Conservation (phyloP, 106 monocot species). For the Agapanthus africanus region DNA sequence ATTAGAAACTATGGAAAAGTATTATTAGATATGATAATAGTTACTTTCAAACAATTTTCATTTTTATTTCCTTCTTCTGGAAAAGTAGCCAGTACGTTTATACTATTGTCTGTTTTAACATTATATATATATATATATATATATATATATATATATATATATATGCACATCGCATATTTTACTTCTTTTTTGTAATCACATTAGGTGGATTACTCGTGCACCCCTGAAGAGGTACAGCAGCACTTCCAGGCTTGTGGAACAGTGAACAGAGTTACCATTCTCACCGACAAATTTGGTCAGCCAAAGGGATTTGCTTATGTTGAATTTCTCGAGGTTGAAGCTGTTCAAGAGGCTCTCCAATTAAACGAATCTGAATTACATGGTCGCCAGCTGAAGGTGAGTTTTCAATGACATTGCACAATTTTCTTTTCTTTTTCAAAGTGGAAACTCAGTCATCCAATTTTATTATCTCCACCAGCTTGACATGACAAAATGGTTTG, state of each 20-base stretch:
- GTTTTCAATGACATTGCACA: neutral
- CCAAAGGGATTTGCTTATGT: conserved; percentile 96
- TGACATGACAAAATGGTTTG: too few species aligned
- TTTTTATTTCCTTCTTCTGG: neutral
- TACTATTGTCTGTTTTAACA: neutral
- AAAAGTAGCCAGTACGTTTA: neutral
- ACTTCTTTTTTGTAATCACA: neutral
- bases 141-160: too few species aligned
- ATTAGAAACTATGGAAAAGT: neutral
- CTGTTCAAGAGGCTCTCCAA: conserved; percentile 72
- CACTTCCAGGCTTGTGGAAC: conserved; percentile 91
- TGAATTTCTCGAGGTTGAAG: conserved; percentile 78
- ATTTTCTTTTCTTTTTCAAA: neutral
- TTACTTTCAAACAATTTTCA: neutral
- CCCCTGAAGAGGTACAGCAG: conserved; percentile 97
- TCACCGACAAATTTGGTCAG: conserved; percentile 84
- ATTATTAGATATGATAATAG: neutral
- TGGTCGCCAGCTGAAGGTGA: conserved; percentile 83
- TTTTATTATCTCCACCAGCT: neutral
- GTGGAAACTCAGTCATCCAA: neutral
- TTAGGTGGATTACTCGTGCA: conserved; percentile 95
- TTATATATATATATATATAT: too few species aligned
- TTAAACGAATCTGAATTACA: conserved; percentile 88
- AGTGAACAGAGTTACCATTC: conserved; percentile 77
- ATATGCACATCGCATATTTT: neutral